Base-by-base conservation (phyloP, 2,329 filamentous ascomycete species). In the Sporothrix euskadiensis region DNA sequence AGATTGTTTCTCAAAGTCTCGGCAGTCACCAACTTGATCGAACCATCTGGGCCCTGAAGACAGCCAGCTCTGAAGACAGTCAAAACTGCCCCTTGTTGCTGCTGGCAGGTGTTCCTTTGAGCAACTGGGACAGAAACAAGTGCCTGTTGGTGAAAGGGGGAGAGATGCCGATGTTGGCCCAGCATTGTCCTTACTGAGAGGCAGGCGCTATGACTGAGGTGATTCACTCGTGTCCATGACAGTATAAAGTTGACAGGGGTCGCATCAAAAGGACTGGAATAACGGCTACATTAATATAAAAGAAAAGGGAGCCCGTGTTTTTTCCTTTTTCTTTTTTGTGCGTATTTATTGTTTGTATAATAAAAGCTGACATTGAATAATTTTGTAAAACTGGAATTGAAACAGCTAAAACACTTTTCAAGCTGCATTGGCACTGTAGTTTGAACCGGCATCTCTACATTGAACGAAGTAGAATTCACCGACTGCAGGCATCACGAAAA, bases 171-270 rank as follows among this genome's bases (percentile, higher is more conserved):
- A 12, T 32, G 69, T 57, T 57, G 30, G 22, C 32, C 44, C n/a
- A 47, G 32, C n/a, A 22, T 26, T 41, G 57, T 41, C 32, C 61
- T 66, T 44, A 66, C 22, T 66, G 35, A 66, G 61, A 41, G 61
- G 22, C 61, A 47, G 4, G 61, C 39, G 61, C 39, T 8, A 47
- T 66, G 47, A 66, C 35, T 66, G 61, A 66, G 61, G 61, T 26
- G 52, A 3, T 16, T 61, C 41, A 14, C 44, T 5, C 32, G 16
- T 39, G 3, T 3, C 57, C 6, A 61, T 16, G 10, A n/a, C 32
- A 39, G 19, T 39, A 39, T 12, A 22, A 12, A 4, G 14, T 39
- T n/a, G 32, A 6, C 32, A 12, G 12, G 26, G 52, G 8, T 56
- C 22, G 52, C 52, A 30, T 26, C 6, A 26, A 0, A 56, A 56